Conservation (phyloP, 768 basidiomycete genomes). For the Suillus tomentosus region DNA sequence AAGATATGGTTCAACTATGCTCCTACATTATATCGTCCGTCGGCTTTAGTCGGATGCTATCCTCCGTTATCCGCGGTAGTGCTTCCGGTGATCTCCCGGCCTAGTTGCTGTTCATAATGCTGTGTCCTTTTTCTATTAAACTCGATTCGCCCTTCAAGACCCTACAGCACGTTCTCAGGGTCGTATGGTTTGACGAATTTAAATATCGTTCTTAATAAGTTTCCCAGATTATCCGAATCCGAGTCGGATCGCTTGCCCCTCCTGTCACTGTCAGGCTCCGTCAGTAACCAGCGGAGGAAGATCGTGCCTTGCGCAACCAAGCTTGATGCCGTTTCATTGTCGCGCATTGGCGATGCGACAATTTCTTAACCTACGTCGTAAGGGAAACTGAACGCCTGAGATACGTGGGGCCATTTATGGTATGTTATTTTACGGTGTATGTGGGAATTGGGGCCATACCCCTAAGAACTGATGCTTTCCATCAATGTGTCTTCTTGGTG, state of each 20-base stretch:
- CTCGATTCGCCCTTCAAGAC: background rate
- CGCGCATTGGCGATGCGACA: background rate
- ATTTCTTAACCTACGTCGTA: background rate
- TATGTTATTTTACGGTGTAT: background rate
- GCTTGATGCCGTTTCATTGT: background rate
- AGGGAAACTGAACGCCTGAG: background rate
- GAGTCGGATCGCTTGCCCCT: background rate
- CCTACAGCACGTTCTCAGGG: constrained; percentile 7
- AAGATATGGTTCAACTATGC: background rate
- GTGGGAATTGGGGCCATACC: background rate
- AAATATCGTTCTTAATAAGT: background rate
- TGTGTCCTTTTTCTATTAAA: background rate
- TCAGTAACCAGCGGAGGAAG: background rate
- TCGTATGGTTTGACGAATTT: background rate
- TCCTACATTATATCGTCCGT: background rate
- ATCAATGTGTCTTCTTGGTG: background rate
- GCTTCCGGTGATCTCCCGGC: background rate
- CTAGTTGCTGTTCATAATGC: background rate
- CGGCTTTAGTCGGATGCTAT: background rate
- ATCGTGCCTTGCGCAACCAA: background rate
- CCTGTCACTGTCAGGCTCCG: background rate
- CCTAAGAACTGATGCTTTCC: constrained; percentile 2
- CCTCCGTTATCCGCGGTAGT: no score
- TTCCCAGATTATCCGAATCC: background rate
- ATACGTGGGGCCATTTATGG: background rate